Evolutionary conservation across 129 eudicot species (phyloP).

Genomic region (Helianthus tuberosus): DNA sequence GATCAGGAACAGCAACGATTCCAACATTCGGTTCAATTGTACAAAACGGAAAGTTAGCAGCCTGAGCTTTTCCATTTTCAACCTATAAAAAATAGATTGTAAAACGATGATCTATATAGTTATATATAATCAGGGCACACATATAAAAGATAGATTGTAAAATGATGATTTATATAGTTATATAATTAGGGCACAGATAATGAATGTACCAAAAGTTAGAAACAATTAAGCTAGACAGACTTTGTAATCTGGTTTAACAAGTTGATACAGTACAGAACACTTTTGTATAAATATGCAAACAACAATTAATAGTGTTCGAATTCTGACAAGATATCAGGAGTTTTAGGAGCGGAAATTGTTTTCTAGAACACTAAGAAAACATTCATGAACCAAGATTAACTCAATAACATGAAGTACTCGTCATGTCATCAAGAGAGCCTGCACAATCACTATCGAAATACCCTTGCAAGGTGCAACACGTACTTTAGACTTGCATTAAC

Average conservation of each 20-base stretch:
- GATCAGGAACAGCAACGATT: slow-evolving; percentile 93
- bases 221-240: not conserved
- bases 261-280: not conserved
- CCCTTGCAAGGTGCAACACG: not conserved
- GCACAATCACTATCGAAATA: not conserved
- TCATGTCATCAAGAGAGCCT: not conserved
- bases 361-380: too few species aligned
- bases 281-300: not conserved
- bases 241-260: not conserved
- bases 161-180: not conserved
- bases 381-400: too few species aligned
- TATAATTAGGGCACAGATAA: not conserved
- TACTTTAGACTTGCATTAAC: not conserved
- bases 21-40: slow-evolving; percentile 99
- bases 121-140: not conserved
- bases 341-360: too few species aligned
- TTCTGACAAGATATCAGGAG: not conserved
- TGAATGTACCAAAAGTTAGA: not conserved
- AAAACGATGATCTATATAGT: not conserved
- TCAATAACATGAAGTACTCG: too few species aligned
- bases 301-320: not conserved
- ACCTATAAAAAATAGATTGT: slow-evolving; percentile 37
- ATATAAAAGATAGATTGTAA: slow-evolving; percentile 12
- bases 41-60: slow-evolving; percentile 97
- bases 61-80: slow-evolving; percentile 98